phyloP scores from a whole-genome alignment of 495 filamentous ascomycete genomes.

The Hypoxylon lienhwacheense region DNA sequence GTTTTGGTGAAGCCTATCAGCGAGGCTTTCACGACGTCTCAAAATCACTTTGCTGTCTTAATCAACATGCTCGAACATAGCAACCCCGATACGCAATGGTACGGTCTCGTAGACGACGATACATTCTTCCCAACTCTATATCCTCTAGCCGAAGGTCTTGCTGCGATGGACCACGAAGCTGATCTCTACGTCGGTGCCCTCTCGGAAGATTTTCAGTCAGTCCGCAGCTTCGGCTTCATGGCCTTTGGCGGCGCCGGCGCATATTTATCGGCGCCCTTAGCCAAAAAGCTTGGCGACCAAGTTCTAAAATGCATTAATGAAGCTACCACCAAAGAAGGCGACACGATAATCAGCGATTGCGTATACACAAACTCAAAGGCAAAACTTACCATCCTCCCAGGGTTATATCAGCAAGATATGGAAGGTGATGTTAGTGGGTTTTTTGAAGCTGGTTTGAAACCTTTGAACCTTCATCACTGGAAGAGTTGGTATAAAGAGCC shows the following conservation, averaged over 20 bases:
- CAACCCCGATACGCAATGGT: slow-evolving; percentile 61
- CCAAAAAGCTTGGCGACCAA: slow-evolving; percentile 54
- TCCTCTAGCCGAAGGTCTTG: slow-evolving; percentile 53
- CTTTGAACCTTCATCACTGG: slow-evolving; percentile 68
- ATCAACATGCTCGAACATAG: slow-evolving; percentile 57
- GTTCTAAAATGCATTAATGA: slow-evolving; percentile 57
- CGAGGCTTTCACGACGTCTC: slow-evolving; percentile 51
- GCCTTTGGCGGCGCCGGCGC: slow-evolving; percentile 71
- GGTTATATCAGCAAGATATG: slow-evolving; percentile 67
- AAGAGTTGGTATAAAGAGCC: slow-evolving; percentile 56
- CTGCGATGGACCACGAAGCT: slow-evolving; percentile 51
- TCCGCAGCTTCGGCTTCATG: slow-evolving; percentile 63
- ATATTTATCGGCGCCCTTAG: slow-evolving; percentile 64
- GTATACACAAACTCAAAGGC: slow-evolving; percentile 59
- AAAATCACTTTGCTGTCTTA: slow-evolving; percentile 66
- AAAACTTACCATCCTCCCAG: slow-evolving; percentile 58
- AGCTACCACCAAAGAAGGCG: slow-evolving; percentile 56
- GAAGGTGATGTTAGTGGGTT: slow-evolving; percentile 62
- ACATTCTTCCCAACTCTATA: slow-evolving; percentile 70
- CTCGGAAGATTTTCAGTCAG: slow-evolving; percentile 63
- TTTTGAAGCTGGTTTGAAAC: slow-evolving; percentile 61
- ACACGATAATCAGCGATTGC: slow-evolving; percentile 65
- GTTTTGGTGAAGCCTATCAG: slow-evolving; percentile 57
- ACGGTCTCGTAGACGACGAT: slow-evolving; percentile 70
- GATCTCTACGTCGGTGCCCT: slow-evolving; percentile 64